These are phyloP conservation scores for Diplodia intermedia DNA, from an alignment of 2,329 filamentous ascomycete genomes.

Conservation along the genomic window DNA sequence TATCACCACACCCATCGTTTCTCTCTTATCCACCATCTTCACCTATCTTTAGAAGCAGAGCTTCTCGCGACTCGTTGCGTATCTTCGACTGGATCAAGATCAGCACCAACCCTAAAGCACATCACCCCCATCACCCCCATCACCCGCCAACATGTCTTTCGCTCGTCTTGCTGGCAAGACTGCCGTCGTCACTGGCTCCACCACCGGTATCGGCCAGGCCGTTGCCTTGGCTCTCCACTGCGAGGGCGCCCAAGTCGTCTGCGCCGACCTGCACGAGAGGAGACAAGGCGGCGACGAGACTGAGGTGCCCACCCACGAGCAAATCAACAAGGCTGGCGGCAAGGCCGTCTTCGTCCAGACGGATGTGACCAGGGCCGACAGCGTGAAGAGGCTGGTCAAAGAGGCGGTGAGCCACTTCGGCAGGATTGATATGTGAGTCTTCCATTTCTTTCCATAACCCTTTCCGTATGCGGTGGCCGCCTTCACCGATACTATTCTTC, in stretches of 20 bases:
- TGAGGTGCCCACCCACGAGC: conserved; percentile 33
- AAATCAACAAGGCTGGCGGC: conserved; percentile 33
- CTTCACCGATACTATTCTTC: neutral
- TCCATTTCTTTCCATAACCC: conserved; percentile 9
- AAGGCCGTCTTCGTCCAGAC: conserved; percentile 38
- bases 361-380: conserved; percentile 40
- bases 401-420: conserved; percentile 42
- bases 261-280: conserved; percentile 34
- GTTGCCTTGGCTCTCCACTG: conserved; percentile 21
- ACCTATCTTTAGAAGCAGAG: conserved; percentile 28
- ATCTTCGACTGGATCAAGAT: conserved; percentile 27
- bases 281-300: conserved; percentile 11
- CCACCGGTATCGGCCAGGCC: conserved; percentile 45
- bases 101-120: conserved; percentile 22
- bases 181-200: conserved; percentile 45
- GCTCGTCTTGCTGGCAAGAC: conserved; percentile 35
- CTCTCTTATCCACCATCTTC: neutral
- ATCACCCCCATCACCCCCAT: conserved; percentile 16
- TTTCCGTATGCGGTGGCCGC: conserved; percentile 15
- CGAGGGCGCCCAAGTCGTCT: conserved; percentile 38
- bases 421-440: conserved; percentile 43
- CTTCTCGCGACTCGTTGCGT: conserved; percentile 13
- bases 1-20: conserved; percentile 21
- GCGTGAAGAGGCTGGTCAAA: conserved; percentile 37
- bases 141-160: conserved; percentile 5